These are phyloP conservation scores for Chlorociboria aeruginascens DNA, from an alignment of 495 filamentous ascomycete genomes.

Conservation along the genomic window DNA sequence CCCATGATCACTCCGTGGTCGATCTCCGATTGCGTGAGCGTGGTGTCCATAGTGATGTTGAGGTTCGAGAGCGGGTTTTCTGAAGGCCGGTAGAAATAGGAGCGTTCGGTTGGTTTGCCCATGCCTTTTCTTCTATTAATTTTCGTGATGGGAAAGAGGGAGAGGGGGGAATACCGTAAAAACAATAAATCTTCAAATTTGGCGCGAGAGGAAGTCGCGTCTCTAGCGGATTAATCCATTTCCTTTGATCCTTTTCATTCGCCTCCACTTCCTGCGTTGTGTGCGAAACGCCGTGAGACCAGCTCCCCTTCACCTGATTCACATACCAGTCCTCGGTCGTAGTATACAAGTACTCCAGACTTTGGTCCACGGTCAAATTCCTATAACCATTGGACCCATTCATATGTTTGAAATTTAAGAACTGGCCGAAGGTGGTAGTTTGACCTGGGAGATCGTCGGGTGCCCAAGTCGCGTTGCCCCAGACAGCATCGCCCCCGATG, in stretches of 20 bases:
- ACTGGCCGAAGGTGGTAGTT: conserved; percentile 58
- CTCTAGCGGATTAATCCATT: conserved; percentile 94
- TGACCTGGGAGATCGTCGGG: conserved; percentile 77
- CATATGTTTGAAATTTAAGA: conserved; percentile 71
- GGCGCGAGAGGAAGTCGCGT: conserved; percentile 80
- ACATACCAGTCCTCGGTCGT: conserved; percentile 78
- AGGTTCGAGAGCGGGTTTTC: conserved; percentile 50
- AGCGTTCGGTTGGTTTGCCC: conserved; percentile 80
- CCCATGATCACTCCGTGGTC: conserved; percentile 88
- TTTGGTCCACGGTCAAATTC: conserved; percentile 72
- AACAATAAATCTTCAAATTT: conserved; percentile 92
- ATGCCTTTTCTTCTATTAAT: conserved; percentile 30
- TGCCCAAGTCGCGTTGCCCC: conserved; percentile 83
- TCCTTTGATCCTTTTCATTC: conserved; percentile 69
- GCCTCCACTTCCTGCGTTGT: conserved; percentile 70
- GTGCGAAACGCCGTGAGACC: conserved; percentile 81
- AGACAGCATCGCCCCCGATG: conserved; percentile 87
- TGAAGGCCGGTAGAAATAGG: conserved; percentile 81
- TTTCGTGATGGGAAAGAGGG: background rate
- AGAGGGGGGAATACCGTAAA: conserved; percentile 49
- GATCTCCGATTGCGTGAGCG: conserved; percentile 45
- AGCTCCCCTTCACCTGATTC: conserved; percentile 55
- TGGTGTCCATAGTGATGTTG: conserved; percentile 87
- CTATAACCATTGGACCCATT: conserved; percentile 40
- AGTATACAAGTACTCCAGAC: conserved; percentile 64